These are phyloP conservation scores for Solanum corneliomulleri DNA, from an alignment of 257 asterid genomes.

Conservation along the genomic window DNA sequence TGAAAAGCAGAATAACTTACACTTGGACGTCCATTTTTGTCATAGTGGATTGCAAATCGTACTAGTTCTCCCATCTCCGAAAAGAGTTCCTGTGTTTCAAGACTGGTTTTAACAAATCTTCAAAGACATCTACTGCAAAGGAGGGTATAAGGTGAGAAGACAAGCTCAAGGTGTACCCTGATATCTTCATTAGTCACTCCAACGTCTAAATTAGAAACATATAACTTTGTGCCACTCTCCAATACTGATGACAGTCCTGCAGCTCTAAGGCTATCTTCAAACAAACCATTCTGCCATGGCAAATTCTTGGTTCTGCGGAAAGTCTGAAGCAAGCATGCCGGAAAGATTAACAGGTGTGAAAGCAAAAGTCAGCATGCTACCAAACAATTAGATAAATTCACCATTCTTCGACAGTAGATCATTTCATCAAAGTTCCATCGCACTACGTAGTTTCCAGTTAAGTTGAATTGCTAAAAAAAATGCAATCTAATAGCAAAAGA, in stretches of 20 bases:
- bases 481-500: conserved; percentile 31
- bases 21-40: conserved; percentile 80
- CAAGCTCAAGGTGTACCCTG: conserved; percentile 58
- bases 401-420: conserved; percentile 49
- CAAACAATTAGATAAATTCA: conserved; percentile 27
- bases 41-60: conserved; percentile 75
- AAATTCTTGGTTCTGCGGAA: conserved; percentile 67
- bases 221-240: conserved; percentile 55
- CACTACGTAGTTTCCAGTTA: conserved; percentile 24
- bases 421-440: conserved; percentile 48
- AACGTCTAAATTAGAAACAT: conserved; percentile 59
- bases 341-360: conserved; percentile 41
- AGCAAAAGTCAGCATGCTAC: conserved; percentile 55
- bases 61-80: conserved; percentile 77
- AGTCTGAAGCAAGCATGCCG: conserved; percentile 82
- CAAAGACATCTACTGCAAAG: conserved; percentile 20
- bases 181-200: conserved; percentile 86
- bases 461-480: conserved; percentile 42
- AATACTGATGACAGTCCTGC: conserved; percentile 68
- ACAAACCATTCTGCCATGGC: conserved; percentile 81
- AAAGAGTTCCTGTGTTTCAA: conserved; percentile 74
- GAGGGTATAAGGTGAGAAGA: conserved; percentile 12
- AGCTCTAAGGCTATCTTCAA: conserved; percentile 83
- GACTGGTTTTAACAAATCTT: conserved; percentile 27
- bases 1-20: conserved; percentile 31